Evolutionary conservation across 208 protist genomes (phyloP).

Genomic region (Leishmania martiniquensis): DNA sequence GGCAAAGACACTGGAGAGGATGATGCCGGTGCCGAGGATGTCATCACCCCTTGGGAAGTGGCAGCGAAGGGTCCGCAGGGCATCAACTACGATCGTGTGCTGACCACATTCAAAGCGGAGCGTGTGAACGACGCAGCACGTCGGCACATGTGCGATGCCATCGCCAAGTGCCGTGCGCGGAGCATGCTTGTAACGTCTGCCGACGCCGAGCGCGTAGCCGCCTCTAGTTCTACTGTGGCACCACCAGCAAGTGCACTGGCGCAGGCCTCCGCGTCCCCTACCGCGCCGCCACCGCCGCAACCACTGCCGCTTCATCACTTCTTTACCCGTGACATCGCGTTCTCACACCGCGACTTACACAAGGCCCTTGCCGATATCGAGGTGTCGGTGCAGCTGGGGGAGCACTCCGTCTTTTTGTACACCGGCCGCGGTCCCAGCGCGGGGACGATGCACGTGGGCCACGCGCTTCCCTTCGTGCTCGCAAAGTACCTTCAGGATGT

Average conservation of each 20-base stretch:
- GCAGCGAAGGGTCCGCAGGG: slow-evolving; percentile 69
- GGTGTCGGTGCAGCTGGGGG: slow-evolving; percentile 39
- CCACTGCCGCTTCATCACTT: slow-evolving; percentile 85
- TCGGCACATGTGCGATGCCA: slow-evolving; percentile 36
- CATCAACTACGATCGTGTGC: slow-evolving; percentile 86
- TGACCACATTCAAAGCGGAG: slow-evolving; percentile 81
- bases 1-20: not conserved
- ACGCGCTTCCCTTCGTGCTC: slow-evolving; percentile 99
- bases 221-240: not conserved
- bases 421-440: slow-evolving; percentile 99
- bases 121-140: slow-evolving; percentile 48
- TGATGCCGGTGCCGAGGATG: slow-evolving; percentile 29
- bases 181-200: slow-evolving; percentile 13
- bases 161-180: slow-evolving; percentile 15
- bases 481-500: slow-evolving; percentile 99
- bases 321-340: slow-evolving; percentile 95
- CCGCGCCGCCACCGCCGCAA: not conserved
- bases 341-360: slow-evolving; percentile 98
- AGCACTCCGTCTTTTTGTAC: slow-evolving; percentile 98
- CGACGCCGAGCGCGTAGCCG: not conserved
- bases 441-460: slow-evolving; percentile 98
- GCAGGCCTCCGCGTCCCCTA: not conserved
- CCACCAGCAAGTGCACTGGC: not conserved
- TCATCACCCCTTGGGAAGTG: slow-evolving; percentile 86
- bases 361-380: slow-evolving; percentile 93